These are phyloP conservation scores for Trichoderma lentiforme DNA, from an alignment of 2,329 filamentous ascomycete species.

Conservation along the genomic window DNA sequence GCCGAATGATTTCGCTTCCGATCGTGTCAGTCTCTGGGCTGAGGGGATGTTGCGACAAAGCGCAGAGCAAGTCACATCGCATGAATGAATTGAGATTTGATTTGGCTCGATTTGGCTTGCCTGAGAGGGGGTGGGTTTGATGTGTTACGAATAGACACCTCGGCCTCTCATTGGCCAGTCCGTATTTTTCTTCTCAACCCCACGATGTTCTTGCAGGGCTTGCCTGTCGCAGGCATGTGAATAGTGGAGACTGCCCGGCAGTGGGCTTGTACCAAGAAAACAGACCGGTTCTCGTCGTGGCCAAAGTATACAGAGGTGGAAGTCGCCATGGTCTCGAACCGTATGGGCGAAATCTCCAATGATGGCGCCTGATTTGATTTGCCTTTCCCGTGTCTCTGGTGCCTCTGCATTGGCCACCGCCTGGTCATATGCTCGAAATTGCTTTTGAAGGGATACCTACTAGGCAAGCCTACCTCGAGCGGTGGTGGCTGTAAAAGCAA, in stretches of 20 bases:
- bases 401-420: background rate
- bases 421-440: background rate
- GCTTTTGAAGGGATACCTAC: background rate
- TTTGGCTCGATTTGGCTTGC: background rate
- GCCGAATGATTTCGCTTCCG: background rate
- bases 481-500: background rate
- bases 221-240: slow-evolving; percentile 2
- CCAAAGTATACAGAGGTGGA: background rate
- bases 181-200: slow-evolving; percentile 7
- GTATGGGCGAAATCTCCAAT: background rate
- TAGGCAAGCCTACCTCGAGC: background rate
- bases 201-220: slow-evolving; percentile 6
- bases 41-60: background rate
- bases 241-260: background rate
- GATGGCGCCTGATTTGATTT: background rate
- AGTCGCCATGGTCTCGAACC: background rate
- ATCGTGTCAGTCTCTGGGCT: background rate
- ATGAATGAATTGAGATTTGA: slow-evolving; percentile 4
- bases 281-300: background rate
- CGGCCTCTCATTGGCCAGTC: slow-evolving; percentile 1
- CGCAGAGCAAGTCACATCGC: background rate
- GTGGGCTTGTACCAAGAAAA: background rate
- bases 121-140: background rate
- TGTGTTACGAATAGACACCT: background rate
- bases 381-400: background rate